These are phyloP conservation scores for Colletotrichum falcatum DNA, from an alignment of 2,329 filamentous ascomycete species.

Conservation along the genomic window DNA sequence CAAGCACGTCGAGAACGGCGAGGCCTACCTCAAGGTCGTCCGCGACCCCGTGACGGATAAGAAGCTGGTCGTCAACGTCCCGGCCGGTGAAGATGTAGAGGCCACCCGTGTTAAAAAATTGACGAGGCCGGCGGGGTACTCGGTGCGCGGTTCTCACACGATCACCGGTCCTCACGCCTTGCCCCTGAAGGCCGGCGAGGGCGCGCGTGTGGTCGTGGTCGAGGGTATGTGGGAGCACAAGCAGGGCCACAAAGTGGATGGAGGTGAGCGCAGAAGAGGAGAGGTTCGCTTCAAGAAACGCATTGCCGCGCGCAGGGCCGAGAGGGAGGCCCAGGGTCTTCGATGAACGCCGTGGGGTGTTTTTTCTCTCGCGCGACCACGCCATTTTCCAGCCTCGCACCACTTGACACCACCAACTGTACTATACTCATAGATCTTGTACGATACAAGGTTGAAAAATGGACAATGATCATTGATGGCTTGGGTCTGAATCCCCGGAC, in stretches of 20 bases:
- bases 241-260: slow-evolving; percentile 91
- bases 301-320: slow-evolving; percentile 81
- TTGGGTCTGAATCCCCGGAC: not conserved
- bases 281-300: slow-evolving; percentile 90
- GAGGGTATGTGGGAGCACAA: slow-evolving; percentile 96
- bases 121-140: slow-evolving; percentile 64
- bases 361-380: slow-evolving; percentile 6
- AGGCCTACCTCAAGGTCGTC: slow-evolving; percentile 63
- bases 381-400: slow-evolving; percentile 32
- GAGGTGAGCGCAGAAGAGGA: slow-evolving; percentile 89
- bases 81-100: slow-evolving; percentile 54
- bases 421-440: slow-evolving; percentile 40
- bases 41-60: slow-evolving; percentile 56
- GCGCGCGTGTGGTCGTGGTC: slow-evolving; percentile 75
- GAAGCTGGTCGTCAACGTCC: slow-evolving; percentile 68
- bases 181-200: slow-evolving; percentile 73
- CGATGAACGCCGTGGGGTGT: slow-evolving; percentile 16
- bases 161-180: slow-evolving; percentile 82
- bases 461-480: slow-evolving; percentile 26
- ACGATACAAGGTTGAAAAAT: slow-evolving; percentile 37
- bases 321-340: slow-evolving; percentile 57
- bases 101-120: slow-evolving; percentile 49
- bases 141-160: slow-evolving; percentile 73
- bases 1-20: slow-evolving; percentile 72
- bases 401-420: slow-evolving; percentile 39